Base-by-base conservation (phyloP, 192 early-diverging fungal species). In the Chytriomyces sp. region DNA sequence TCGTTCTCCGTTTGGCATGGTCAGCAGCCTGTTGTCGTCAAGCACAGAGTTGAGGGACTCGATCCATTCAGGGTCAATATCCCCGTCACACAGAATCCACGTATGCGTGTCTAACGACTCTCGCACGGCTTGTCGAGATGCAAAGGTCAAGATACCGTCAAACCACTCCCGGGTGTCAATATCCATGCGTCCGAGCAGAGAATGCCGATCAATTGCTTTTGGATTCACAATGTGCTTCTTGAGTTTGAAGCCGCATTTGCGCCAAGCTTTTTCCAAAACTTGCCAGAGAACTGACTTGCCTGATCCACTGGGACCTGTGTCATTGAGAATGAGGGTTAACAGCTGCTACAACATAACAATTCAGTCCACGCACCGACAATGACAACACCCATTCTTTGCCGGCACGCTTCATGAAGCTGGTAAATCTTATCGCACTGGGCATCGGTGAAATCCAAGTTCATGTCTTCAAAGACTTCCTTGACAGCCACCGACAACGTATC, bases 1-100 rank as follows among this genome's bases (percentile, higher is more conserved):
- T n/a, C 88, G 76, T 67, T 89, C 88, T 3, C 88, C 88, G 64
- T 87, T 89, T 16, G 88, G 88, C 86, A 89, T 89, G 2, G 88
- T 89, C 43, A 89, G 62, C 5, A 89, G 75, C 3, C 86, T 68
- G 66, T 89, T 89, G 77, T 89, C 88, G 67, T 89, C 88, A 24
- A 89, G 66, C 8, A 89, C 88, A 24, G 88, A 89, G 75, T 89
- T 89, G 13, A 89, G 71, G 5, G 86, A 87, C 75, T 89, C 88
- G 24, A 89, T 78, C 88, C 88, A 89, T 53, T 88, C 88, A 0
- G 88, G 88, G 64, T 89, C 88, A 62, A 89, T 78, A 72, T 89
- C 88, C 13, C 88, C 88, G 67, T 89, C 88, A 60, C 82, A 89
- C n/a, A 89, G 45, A 72, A 89, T 86, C 88, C 88, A 89, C 1